Conservation (phyloP, 1,139 yeast genomes). For the Geotrichum restrictum region DNA sequence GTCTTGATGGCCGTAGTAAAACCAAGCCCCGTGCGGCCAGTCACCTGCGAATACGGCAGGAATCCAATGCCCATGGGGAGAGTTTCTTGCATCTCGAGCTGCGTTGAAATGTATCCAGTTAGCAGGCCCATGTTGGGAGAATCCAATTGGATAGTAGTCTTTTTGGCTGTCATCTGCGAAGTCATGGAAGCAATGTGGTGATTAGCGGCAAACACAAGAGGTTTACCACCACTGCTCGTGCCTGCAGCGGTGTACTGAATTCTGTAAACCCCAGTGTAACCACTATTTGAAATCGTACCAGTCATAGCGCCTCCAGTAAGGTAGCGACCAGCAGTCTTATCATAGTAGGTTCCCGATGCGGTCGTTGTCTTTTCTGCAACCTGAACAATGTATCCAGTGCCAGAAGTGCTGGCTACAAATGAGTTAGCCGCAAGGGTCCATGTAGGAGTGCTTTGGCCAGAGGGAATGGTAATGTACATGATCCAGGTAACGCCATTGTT, state of each 20-base stretch:
- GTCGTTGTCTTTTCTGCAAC: conserved; percentile 49
- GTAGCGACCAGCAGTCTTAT: conserved; percentile 59
- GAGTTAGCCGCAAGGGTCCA: conserved; percentile 34
- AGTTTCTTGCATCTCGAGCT: conserved; percentile 49
- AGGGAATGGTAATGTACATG: conserved; percentile 54
- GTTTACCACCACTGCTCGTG: conserved; percentile 47
- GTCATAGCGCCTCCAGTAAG: conserved; percentile 43
- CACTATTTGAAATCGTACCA: conserved; percentile 42
- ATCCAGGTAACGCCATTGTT: conserved; percentile 53
- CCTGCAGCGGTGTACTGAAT: conserved; percentile 56
- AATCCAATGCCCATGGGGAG: conserved; percentile 51
- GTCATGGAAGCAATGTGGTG: conserved; percentile 60
- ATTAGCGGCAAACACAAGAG: conserved; percentile 65
- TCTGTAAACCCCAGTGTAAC: conserved; percentile 42
- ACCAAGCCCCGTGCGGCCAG: conserved; percentile 40
- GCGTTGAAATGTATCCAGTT: conserved; percentile 55
- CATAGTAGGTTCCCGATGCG: conserved; percentile 35
- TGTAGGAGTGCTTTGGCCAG: conserved; percentile 37
- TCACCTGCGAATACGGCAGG: conserved; percentile 54
- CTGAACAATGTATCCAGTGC: conserved; percentile 54
- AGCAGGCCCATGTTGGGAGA: conserved; percentile 67
- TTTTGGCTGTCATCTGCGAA: conserved; percentile 59
- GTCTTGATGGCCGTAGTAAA: conserved; percentile 60
- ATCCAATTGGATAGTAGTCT: conserved; percentile 51
- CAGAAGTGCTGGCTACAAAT: conserved; percentile 27